Evolutionary conservation across 2,329 filamentous ascomycete species (phyloP).

Genomic region (Fusarium mangiferae): DNA sequence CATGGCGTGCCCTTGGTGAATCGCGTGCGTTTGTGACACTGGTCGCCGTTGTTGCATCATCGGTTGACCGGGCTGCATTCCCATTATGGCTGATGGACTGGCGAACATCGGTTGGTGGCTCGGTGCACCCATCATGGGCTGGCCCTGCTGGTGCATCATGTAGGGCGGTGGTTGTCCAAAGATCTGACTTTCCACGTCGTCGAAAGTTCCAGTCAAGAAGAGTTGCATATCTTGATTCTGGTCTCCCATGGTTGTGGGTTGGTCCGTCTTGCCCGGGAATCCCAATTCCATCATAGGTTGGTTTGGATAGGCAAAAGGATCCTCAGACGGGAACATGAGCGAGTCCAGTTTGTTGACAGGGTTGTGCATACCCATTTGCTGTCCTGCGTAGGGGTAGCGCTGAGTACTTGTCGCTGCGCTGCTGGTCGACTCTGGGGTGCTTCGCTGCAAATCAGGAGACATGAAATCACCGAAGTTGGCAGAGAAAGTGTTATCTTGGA

Average conservation of each 20-base stretch:
- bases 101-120: conserved; percentile 56
- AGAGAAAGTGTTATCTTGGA: conserved; percentile 51
- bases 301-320: conserved; percentile 83
- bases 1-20: conserved; percentile 41
- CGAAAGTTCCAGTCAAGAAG: conserved; percentile 64
- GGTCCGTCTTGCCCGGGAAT: conserved; percentile 50
- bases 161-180: conserved; percentile 78
- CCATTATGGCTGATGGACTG: conserved; percentile 55
- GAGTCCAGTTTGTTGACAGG: conserved; percentile 76
- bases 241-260: conserved; percentile 49
- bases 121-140: conserved; percentile 55
- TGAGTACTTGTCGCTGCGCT: conserved; percentile 56
- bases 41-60: conserved; percentile 40
- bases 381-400: conserved; percentile 47
- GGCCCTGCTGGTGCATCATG: conserved; percentile 62
- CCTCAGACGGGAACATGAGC: conserved; percentile 83
- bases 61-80: conserved; percentile 51
- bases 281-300: conserved; percentile 75
- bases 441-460: conserved; percentile 56
- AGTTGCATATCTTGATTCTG: conserved; percentile 55
- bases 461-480: conserved; percentile 57
- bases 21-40: conserved; percentile 38
- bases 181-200: conserved; percentile 78
- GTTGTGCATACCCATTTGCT: conserved; percentile 51
- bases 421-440: conserved; percentile 55